Conservation (phyloP, 208 protist species). For the Balamuthia mandrillaris region DNA sequence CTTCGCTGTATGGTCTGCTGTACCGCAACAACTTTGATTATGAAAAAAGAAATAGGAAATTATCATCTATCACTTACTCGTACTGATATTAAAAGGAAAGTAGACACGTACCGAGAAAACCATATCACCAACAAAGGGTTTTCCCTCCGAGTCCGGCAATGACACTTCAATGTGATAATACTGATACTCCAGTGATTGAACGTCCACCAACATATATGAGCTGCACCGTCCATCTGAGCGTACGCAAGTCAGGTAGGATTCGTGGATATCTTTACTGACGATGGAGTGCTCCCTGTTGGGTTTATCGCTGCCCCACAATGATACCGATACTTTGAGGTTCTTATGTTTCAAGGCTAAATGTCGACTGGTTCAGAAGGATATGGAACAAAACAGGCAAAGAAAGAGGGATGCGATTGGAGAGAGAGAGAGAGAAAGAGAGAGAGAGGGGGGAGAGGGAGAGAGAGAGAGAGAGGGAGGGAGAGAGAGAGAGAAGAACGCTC, state of each 20-base stretch:
- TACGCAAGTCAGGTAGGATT: background rate
- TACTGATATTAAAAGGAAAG: no score
- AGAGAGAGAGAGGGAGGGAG: no score
- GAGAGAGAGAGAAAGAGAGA: background rate
- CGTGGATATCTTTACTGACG: background rate
- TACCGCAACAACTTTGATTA: no score
- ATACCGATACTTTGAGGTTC: background rate
- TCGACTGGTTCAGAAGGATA: no score
- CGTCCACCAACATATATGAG: constrained; percentile 8
- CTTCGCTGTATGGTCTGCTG: no score
- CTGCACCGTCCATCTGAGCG: background rate
- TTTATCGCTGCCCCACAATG: background rate
- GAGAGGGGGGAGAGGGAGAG: background rate
- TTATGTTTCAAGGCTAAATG: background rate
- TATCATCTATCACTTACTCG: no score
- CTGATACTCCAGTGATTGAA: constrained; percentile 21
- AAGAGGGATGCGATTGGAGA: background rate
- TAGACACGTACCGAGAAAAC: constrained; percentile 39
- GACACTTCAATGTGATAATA: background rate
- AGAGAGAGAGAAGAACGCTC: background rate
- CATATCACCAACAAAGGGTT: background rate
- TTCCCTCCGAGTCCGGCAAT: background rate
- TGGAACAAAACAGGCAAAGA: background rate
- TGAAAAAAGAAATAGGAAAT: no score
- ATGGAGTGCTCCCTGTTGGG: background rate